A percentile compares a stretch with the other conserved stretches of the same genome.
Evolutionary conservation across 2,329 filamentous ascomycete genomes (phyloP).

Genomic region (Calonectria pseudoreteaudii): DNA sequence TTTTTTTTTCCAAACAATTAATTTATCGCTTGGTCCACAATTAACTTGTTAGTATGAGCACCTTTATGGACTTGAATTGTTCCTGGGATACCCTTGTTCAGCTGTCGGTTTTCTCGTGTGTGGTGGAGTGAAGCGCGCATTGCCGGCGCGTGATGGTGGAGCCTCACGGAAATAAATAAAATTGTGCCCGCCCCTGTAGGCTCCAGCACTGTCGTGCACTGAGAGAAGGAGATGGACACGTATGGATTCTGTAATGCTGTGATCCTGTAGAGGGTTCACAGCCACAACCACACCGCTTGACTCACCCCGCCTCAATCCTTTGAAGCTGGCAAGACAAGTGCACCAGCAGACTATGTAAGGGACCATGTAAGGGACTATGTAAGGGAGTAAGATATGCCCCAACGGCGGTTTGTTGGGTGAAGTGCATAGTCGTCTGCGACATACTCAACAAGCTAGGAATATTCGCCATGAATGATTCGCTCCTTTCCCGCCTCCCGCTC

Average conservation of each 20-base stretch:
- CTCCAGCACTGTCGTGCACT: background rate
- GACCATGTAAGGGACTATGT: too few species aligned
- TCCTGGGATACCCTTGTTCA: background rate
- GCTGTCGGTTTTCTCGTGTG: background rate
- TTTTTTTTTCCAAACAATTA: background rate
- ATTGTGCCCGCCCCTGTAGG: background rate
- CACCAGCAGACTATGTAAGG: background rate
- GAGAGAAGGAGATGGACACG: background rate
- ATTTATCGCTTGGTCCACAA: background rate
- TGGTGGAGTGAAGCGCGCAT: background rate
- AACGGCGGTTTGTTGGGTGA: background rate
- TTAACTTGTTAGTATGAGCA: background rate
- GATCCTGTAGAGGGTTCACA: background rate
- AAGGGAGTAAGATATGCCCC: background rate
- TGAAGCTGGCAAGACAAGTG: background rate
- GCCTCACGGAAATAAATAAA: background rate
- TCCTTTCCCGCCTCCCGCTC: slow-evolving; percentile 5
- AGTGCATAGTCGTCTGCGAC: background rate
- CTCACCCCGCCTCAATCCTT: background rate
- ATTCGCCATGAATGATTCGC: background rate
- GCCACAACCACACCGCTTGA: background rate
- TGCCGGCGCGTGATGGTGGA: background rate
- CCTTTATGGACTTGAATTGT: background rate
- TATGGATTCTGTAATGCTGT: background rate
- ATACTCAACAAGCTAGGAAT: background rate